Percentiles rank a stretch among this genome's conserved stretches.
Conservation (phyloP, 371 early-diverging fungal genomes). For the Lichtheimia ornata region DNA sequence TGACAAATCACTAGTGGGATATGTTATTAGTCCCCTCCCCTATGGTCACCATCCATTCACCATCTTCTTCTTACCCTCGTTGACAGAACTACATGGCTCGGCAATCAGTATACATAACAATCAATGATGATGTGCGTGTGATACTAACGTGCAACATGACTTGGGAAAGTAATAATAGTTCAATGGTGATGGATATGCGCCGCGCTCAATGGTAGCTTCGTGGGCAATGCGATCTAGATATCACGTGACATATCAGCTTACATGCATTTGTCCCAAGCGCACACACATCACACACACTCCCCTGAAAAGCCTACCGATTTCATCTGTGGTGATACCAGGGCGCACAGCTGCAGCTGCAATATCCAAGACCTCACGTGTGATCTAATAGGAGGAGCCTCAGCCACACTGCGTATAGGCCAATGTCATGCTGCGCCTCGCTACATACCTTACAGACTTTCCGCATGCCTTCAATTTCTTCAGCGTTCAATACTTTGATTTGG, state of each 20-base stretch:
- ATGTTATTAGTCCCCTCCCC: not conserved
- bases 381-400: slow-evolving; percentile 27
- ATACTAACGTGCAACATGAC: slow-evolving; percentile 87
- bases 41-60: not conserved
- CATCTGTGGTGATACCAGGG: slow-evolving; percentile 90
- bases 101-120: not conserved
- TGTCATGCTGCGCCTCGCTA: not conserved
- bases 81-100: slow-evolving; percentile 45
- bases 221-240: slow-evolving; percentile 79
- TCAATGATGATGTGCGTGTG: not conserved
- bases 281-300: no score
- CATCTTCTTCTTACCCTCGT: slow-evolving; percentile 45
- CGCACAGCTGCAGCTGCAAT: slow-evolving; percentile 78
- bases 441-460: slow-evolving; percentile 75
- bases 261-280: no score
- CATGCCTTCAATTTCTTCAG: slow-evolving; percentile 79
- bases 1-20: slow-evolving; percentile 71
- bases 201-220: slow-evolving; percentile 83
- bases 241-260: not conserved
- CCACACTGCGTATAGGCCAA: not conserved
- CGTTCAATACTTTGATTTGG: slow-evolving; percentile 65
- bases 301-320: slow-evolving; percentile 55
- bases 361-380: slow-evolving; percentile 88
- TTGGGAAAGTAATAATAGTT: slow-evolving; percentile 94
- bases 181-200: slow-evolving; percentile 93